Base-by-base conservation (phyloP, 805 yeast species). In the Saturnispora silvae region DNA sequence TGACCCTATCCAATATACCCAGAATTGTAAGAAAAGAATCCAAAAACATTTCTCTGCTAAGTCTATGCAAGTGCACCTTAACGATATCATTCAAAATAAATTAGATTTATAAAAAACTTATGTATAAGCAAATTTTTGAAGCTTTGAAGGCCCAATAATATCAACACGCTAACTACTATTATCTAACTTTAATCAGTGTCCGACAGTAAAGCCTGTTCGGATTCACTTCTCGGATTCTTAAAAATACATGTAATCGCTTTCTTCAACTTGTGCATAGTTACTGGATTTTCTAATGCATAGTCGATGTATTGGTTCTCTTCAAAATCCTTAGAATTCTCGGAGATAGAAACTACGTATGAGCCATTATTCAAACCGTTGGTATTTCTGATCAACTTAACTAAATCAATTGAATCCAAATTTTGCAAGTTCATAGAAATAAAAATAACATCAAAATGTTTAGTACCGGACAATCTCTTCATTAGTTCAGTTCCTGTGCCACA, bases 401-500 rank as follows among this genome's bases (percentile, higher is more conserved):
- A 77, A 60, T 86, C 95, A 5, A 75, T 59, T 1, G 83, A 80
- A 44, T 75, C 81, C 20, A 81, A 63, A 42, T 76, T 77, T 13
- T 81, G 72, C 17, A 81, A 61, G 45, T 72, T 72, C 38, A 81
- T 64, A 2, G 89, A 92, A 0, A 92, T 76, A 41, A 87, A 65
- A 20, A 87, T 84, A 28, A 86, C 46, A 57, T 87, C 96, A 61
- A 85, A 89, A 51, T 75, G 79, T 15, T 84, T 81, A 36, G 77
- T 78, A 26, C 94, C 81, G 0, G 94, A 81, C 5, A 85, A 84
- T 39, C 92, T 62, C 42, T 92, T 67, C 11, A 86, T 71, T 41
- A 86, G 64, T 43, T 86, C 96, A 42, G 85, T 89, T 1, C 94
- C 95, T 41, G 77, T 76, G 0, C 76, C 64, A 5, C 83, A 81